A percentile compares a stretch with the other conserved stretches of the same genome.
phyloP scores from a whole-genome alignment of 1,284 basidiomycete genomes.

The Takashimella koratensis region DNA sequence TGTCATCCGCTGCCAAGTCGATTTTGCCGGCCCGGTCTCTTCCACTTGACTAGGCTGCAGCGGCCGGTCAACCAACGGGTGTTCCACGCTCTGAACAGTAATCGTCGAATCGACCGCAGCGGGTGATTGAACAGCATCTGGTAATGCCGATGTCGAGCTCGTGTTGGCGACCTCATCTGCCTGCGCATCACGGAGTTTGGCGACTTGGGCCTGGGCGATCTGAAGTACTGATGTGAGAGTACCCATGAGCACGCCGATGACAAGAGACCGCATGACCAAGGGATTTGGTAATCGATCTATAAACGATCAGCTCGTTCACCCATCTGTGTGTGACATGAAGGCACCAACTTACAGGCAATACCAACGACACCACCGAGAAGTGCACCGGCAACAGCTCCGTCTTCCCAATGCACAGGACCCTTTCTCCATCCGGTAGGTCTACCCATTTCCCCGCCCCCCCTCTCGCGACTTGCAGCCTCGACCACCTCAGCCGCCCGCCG shows the following conservation, averaged over 20 bases:
- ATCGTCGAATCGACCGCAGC: too few relatives aligned
- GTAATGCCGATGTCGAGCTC: too few relatives aligned
- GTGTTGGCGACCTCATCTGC: too few relatives aligned
- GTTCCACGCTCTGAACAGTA: too few relatives aligned
- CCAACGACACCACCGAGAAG: conserved; percentile 34
- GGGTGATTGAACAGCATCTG: too few relatives aligned
- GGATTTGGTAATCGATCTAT: conserved; percentile 42
- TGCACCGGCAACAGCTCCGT: conserved; percentile 41
- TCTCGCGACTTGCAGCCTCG: neutral
- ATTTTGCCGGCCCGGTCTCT: too few relatives aligned
- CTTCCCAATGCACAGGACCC: conserved; percentile 33
- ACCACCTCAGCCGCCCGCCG: neutral
- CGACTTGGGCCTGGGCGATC: conserved; percentile 35
- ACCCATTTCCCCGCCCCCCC: conserved; percentile 1
- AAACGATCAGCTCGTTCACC: neutral
- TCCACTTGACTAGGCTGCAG: neutral
- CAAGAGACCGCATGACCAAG: conserved; percentile 29
- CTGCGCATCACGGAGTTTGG: conserved; percentile 12
- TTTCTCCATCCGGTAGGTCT: conserved; percentile 25
- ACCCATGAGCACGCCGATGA: conserved; percentile 39
- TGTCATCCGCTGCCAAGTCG: neutral
- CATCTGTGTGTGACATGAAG: neutral
- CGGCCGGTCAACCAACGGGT: neutral
- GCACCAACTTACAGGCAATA: conserved; percentile 30
- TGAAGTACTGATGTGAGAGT: conserved; percentile 28